Percentiles rank a stretch among this genome's conserved stretches.
Evolutionary conservation across 495 filamentous ascomycete species (phyloP).

Genomic region (Penicillium bovifimosum): DNA sequence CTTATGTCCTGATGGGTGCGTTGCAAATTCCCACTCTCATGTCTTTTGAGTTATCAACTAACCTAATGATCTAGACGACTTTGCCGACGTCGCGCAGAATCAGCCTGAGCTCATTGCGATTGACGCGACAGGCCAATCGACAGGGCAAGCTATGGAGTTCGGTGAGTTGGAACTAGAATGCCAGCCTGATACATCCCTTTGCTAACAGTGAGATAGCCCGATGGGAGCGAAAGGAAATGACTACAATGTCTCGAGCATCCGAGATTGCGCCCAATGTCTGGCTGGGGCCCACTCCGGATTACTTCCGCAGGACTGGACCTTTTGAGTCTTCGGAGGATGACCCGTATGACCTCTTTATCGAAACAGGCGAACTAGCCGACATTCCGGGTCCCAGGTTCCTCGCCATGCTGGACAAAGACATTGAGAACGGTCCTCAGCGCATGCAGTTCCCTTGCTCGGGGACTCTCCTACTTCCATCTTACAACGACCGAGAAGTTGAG

Average conservation of each 20-base stretch:
- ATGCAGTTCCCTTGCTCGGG: conserved; percentile 92
- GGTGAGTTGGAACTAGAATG: conserved; percentile 41
- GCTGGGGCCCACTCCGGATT: conserved; percentile 83
- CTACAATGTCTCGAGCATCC: conserved; percentile 79
- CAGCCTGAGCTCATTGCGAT: conserved; percentile 65
- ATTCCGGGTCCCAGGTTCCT: conserved; percentile 52
- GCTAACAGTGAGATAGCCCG: conserved; percentile 46
- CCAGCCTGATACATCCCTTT: too few relatives aligned
- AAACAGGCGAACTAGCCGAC: conserved; percentile 76
- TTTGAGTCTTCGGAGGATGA: conserved; percentile 26
- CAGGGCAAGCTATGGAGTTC: conserved; percentile 82
- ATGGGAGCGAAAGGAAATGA: conserved; percentile 89
- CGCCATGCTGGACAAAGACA: conserved; percentile 52
- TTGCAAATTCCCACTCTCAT: background rate
- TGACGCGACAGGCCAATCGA: conserved; percentile 65
- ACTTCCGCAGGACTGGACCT: conserved; percentile 26
- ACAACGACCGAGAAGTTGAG: conserved; percentile 72
- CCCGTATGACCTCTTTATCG: conserved; percentile 68
- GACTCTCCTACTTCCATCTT: conserved; percentile 76
- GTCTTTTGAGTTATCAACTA: conserved; percentile 1
- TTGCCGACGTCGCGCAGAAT: conserved; percentile 67
- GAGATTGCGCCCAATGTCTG: conserved; percentile 87
- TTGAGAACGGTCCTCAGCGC: conserved; percentile 51
- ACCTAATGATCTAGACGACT: conserved; percentile 47
- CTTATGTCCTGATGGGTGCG: conserved; percentile 70